Evolutionary conservation across 2,329 filamentous ascomycete species (phyloP).

Genomic region (Teratosphaeria nubilosa): DNA sequence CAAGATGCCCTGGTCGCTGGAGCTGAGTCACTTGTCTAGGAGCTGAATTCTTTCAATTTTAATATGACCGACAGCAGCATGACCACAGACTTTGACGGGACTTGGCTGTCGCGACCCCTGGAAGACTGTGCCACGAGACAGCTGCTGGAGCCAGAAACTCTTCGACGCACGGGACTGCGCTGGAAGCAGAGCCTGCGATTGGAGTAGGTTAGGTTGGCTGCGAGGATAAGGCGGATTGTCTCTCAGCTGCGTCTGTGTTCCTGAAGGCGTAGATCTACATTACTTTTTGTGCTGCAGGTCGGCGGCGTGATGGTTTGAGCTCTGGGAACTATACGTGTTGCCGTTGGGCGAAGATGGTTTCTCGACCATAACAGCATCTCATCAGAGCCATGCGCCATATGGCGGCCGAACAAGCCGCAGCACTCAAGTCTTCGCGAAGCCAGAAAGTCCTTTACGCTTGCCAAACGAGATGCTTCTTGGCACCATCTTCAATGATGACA

Average conservation of each 20-base stretch:
- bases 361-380: no score
- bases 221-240: no score
- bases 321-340: no score
- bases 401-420: background rate
- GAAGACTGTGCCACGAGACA: background rate
- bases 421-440: constrained; percentile 8
- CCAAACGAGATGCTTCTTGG: constrained; percentile 15
- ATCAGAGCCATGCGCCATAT: no score
- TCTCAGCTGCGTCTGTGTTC: no score
- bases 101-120: background rate
- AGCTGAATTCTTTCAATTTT: background rate
- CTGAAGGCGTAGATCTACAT: no score
- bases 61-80: background rate
- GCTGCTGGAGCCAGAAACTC: background rate
- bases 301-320: no score
- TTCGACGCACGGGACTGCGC: background rate
- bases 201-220: background rate
- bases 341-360: no score
- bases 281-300: no score
- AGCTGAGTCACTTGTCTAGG: background rate
- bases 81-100: background rate
- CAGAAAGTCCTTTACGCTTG: constrained; percentile 6
- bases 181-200: background rate
- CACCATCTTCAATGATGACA: constrained; percentile 16
- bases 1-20: background rate